A percentile compares a stretch with the other conserved stretches of the same genome.
These are phyloP conservation scores for Dianthus caryophyllus DNA, from an alignment of 148 eudicot species.

Conservation along the genomic window DNA sequence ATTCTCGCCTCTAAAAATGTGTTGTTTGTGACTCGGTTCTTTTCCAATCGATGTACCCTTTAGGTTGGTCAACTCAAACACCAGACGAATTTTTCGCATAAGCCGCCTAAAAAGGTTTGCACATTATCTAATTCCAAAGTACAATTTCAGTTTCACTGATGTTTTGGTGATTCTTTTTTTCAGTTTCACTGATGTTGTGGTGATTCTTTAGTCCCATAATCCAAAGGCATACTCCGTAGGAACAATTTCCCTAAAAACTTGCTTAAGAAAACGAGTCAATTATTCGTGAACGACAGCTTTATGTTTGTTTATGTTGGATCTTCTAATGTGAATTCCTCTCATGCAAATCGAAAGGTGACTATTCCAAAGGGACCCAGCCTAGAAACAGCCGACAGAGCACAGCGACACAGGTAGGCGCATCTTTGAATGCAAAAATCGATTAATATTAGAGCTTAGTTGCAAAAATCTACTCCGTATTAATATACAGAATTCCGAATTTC, in stretches of 20 bases:
- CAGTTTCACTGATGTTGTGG: background rate
- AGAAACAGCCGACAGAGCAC: conserved; percentile 69
- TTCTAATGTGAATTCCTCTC: conserved; percentile 21
- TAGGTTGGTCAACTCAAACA: conserved; percentile 76
- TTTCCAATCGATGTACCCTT: conserved; percentile 16
- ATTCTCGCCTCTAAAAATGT: background rate
- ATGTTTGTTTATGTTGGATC: conserved; percentile 33
- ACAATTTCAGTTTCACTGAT: background rate
- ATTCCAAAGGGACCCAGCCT: conserved; percentile 66
- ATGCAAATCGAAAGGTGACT: conserved; percentile 45
- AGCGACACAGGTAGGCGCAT: conserved; percentile 49
- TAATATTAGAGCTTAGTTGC: background rate
- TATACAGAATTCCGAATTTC: conserved; percentile 22
- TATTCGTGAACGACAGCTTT: conserved; percentile 1
- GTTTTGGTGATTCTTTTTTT: background rate
- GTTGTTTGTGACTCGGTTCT: conserved; percentile 10
- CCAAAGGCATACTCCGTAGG: background rate
- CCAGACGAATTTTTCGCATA: conserved; percentile 50
- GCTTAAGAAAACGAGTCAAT: background rate
- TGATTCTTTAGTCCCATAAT: no score
- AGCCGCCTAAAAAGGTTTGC: conserved; percentile 48
- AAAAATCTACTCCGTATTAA: conserved; percentile 2
- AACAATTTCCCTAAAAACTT: background rate
- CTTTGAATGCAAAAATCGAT: background rate
- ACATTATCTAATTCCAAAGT: background rate